phyloP scores from a whole-genome alignment of 805 yeast species.

The Metschnikowia rubicola region DNA sequence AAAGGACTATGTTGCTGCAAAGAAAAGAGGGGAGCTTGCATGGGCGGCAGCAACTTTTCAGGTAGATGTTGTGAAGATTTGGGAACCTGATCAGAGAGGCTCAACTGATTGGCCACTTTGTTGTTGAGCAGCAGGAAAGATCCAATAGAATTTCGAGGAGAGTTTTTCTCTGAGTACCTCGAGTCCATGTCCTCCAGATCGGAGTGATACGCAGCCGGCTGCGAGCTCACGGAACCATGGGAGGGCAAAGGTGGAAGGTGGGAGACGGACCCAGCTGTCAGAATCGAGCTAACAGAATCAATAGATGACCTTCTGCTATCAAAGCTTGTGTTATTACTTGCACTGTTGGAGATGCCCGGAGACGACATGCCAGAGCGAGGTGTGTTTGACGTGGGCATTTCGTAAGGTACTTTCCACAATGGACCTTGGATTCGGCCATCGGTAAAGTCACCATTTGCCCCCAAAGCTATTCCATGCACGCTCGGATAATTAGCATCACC shows the following conservation, averaged over 20 bases:
- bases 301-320: constrained; percentile 42
- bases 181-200: constrained; percentile 20
- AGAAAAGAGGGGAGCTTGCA: background rate
- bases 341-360: constrained; percentile 10
- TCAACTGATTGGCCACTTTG: constrained; percentile 10
- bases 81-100: background rate
- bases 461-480: too few relatives aligned
- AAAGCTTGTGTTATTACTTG: constrained; percentile 9
- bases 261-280: constrained; percentile 33
- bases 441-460: background rate
- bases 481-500: background rate
- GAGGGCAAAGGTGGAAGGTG: constrained; percentile 32
- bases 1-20: background rate
- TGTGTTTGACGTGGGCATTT: constrained; percentile 39
- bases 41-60: background rate
- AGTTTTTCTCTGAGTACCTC: constrained; percentile 3
- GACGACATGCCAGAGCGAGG: constrained; percentile 18
- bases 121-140: constrained; percentile 19
- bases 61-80: background rate
- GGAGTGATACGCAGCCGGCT: constrained; percentile 9
- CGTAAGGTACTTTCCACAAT: constrained; percentile 63
- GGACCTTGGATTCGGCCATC: constrained; percentile 38
- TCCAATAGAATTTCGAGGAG: constrained; percentile 18
- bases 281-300: constrained; percentile 49
- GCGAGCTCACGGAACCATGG: constrained; percentile 16